Base-by-base conservation (phyloP, 2,329 filamentous ascomycete genomes). In the Scytalidium sp. region DNA sequence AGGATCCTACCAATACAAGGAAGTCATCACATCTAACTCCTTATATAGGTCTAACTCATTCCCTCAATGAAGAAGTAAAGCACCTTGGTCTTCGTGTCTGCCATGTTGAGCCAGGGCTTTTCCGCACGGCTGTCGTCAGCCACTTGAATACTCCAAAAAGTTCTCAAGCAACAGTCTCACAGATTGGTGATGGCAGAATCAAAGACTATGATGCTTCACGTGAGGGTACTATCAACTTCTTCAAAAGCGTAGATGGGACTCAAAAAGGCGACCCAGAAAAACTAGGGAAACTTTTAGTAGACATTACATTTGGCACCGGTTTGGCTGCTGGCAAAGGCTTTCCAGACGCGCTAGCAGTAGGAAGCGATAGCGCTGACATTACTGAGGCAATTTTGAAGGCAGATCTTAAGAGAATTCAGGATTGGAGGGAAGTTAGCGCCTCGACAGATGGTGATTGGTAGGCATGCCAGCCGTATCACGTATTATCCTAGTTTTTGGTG, bases 61-160 rank as follows among this genome's bases (percentile, higher is more conserved):
- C 57, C 1, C 52, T 73, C 1, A 47, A 60, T 0, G 44, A 56
- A 7, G 70, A 73, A 27, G 47, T 71, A 0, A 15, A 46, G 17
- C 60, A 22, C 11, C 32, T 51, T 21, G 36, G 32, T 6, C 46
- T 51, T 20, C 19, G 23, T 5, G 48, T 49, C 25, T 21, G 25
- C 17, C 22, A 36, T 10, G 17, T 40, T 13, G 43, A 43, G 36
- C 25, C 27, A 36, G 25, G 43, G 20, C 36, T 49, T 19, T 49
- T 49, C 11, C 15, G 41, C 17, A 49, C 45, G 6, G 45, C 25
- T 29, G 25, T 29, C 7, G 25, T 29, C 7, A 29, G 25, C 13
- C 7, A 13, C 25, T 29, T 29, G 13, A 41, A 21, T 11, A 36
- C n/a, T 40, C 45, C 17, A 13, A 41, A 4, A 27, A 41, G 32